Base-by-base conservation (phyloP, 768 basidiomycete genomes). In the Udeniomyces megalosporus region DNA sequence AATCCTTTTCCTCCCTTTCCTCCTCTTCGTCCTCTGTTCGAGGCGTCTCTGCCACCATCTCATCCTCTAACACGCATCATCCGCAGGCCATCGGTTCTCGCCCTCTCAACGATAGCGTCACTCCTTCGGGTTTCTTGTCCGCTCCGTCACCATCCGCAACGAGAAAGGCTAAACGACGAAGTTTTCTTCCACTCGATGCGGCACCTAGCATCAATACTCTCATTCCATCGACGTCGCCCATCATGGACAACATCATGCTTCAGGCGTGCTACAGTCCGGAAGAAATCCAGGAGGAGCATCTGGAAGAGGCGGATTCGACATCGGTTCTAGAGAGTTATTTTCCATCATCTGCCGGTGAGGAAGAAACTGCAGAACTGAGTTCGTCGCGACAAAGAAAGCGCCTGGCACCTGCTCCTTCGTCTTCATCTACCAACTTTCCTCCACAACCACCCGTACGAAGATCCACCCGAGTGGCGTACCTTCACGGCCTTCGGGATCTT, bases 141-240 rank as follows among this genome's bases (percentile, higher is more conserved):
- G 48, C 24, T 42, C 35, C 52, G 22, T 12, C 51, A 12, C 24
- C 50, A 3, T 7, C 63, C 5, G 57, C 70, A 7, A 57, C 67
- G 24, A 78, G 82, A 58, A 69, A 82, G 31, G 77, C 79, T 14
- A 90, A 84, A 74, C 81, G 92, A 44, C 78, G 88, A 69, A 92
- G 88, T 71, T 97, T 93, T 78, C 75, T 97, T 47, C 86, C 89
- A 22, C 78, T 97, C 58, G 88, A 72, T 60, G 66, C 87, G 17
- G 82, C 83, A 31, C 77, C 81, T 42, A 73, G 77, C 6, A 73
- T 83, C 47, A 81, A 77, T 67, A 81, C 86, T 61, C 76, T 79
- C 29, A 80, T 82, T 31, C 82, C 83, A 17, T 81, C 82, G 20
- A 76, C 82, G 20, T 80, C 84, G 17, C 73, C 79, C 2, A 85